Conservation (phyloP, 768 basidiomycete species). For the Dentipellis sp. region DNA sequence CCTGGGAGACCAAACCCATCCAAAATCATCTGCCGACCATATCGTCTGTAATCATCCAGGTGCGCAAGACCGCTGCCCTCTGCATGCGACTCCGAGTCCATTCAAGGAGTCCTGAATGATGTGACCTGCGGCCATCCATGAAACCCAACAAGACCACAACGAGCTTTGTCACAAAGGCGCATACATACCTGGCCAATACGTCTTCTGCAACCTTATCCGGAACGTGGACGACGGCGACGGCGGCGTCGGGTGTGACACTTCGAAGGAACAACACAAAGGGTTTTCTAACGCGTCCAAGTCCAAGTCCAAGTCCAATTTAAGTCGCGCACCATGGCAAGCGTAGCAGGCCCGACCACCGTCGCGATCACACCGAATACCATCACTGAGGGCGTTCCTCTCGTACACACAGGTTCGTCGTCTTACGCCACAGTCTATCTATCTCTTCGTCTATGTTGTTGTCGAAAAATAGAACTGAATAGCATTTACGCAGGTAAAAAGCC, state of each 20-base stretch:
- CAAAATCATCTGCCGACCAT: constrained; percentile 96
- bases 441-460: neutral
- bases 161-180: no score
- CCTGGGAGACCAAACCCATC: constrained; percentile 83
- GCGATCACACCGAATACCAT: neutral
- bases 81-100: no score
- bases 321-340: neutral
- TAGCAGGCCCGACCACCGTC: neutral
- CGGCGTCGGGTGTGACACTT: no score
- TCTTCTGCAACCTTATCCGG: no score
- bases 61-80: constrained; percentile 5
- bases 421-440: neutral
- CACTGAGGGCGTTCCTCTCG: constrained; percentile 28
- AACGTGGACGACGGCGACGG: no score
- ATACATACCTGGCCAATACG: no score
- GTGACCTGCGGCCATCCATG: no score
- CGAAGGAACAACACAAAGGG: no score
- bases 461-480: neutral
- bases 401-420: constrained; percentile 26
- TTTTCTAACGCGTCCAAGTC: no score
- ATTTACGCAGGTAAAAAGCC: constrained; percentile 26
- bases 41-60: constrained; percentile 72
- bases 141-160: no score
- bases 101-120: no score
- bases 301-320: neutral